A percentile compares a stretch with the other conserved stretches of the same genome.
These are phyloP conservation scores for Penicillium angulare DNA, from an alignment of 495 filamentous ascomycete genomes.

Conservation along the genomic window DNA sequence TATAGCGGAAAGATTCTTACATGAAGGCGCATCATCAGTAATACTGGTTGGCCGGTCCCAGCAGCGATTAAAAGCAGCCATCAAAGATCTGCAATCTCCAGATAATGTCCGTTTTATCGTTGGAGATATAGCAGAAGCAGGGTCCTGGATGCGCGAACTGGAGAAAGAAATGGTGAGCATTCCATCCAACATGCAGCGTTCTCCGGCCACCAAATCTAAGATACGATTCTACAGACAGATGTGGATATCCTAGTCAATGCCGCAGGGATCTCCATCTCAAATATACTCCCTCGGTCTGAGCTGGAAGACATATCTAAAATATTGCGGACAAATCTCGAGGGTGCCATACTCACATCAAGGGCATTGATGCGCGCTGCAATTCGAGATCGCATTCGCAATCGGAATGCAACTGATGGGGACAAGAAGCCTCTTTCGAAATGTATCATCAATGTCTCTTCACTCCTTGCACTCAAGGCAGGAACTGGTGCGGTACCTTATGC, in stretches of 20 bases:
- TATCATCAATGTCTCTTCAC: constrained; percentile 78
- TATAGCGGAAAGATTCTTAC: constrained; percentile 66
- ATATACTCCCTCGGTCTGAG: constrained; percentile 51
- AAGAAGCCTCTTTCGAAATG: constrained; percentile 38
- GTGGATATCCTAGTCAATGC: constrained; percentile 74
- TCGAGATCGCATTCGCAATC: constrained; percentile 32
- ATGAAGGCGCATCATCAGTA: constrained; percentile 54
- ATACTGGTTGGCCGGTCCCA: constrained; percentile 53
- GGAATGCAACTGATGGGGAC: constrained; percentile 7
- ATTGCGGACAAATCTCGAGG: constrained; percentile 67
- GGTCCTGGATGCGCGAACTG: constrained; percentile 45
- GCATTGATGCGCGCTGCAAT: constrained; percentile 48
- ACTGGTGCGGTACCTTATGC: constrained; percentile 70
- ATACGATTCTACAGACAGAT: constrained; percentile 22
- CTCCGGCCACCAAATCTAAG: background rate
- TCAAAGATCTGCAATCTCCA: constrained; percentile 19
- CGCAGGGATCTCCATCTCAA: constrained; percentile 64
- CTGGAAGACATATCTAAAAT: constrained; percentile 43
- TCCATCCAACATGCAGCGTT: background rate
- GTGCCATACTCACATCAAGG: constrained; percentile 65
- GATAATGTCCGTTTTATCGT: constrained; percentile 32
- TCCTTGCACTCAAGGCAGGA: constrained; percentile 63
- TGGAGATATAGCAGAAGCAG: constrained; percentile 46
- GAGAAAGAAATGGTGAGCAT: constrained; percentile 41
- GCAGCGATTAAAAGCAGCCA: constrained; percentile 39